Base-by-base conservation (phyloP, 306 rosid species). In the Quercus robur region DNA sequence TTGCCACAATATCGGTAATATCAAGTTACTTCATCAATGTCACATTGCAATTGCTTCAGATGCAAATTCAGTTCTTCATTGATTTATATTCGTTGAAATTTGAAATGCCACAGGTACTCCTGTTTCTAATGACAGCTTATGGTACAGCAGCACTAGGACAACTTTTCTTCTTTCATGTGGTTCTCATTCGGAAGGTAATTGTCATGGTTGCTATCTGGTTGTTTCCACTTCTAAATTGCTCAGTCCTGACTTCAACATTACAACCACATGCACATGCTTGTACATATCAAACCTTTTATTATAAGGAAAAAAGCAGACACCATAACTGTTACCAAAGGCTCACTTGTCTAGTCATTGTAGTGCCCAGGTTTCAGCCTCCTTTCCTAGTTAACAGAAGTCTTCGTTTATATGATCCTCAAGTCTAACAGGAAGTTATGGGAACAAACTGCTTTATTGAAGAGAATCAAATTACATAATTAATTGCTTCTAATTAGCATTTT, bases 91-190 rank as follows among this genome's bases (percentile, higher is more conserved):
- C 64, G 54, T 15, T 71, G 57, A 76, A 83, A 80, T 82, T 19
- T 68, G 54, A 76, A 83, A 81, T 83, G 72, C 57, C 85, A 49
- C 93, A 95, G 99, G 83, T 88, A 71, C 80, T 93, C 76, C 90
- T 95, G 56, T 79, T 89, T 67, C 70, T 91, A 74, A 78, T 93
- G 84, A 87, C 97, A 62, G 84, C 93, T 70, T 95, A 95, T 85
- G 90, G 94, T 33, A 81, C 98, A 84, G 98, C 97, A 28, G 98
- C 99, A 82, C 76, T 95, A 55, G 99, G 97, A 73, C 98, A 95
- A 67, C 94, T 95, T 77, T 95, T 95, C 84, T 95, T 93, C 86
- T 95, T 95, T 87, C 99, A 95, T 75, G 74, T 93, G 89, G 87
- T 95, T 84, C 93, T 95, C 82, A 91, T 95, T 73, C 77, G 91